Conservation (phyloP, 2,329 filamentous ascomycete species). For the Zasmidium angulare region DNA sequence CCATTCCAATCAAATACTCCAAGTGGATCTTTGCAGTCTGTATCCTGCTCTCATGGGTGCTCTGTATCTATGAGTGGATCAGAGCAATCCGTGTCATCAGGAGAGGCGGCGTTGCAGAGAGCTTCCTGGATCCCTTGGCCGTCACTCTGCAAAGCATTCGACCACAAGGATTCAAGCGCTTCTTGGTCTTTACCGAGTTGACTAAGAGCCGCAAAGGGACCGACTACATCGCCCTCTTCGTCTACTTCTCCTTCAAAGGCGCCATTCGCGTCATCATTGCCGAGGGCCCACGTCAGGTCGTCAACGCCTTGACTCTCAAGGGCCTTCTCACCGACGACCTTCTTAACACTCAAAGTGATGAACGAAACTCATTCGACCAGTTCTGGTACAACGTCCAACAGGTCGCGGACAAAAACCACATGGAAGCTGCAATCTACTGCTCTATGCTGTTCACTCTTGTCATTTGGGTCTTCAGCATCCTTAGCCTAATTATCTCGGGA, state of each 20-base stretch:
- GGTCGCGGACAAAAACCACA: slow-evolving; percentile 70
- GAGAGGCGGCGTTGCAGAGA: slow-evolving; percentile 83
- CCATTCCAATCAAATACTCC: slow-evolving; percentile 72
- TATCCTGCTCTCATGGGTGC: slow-evolving; percentile 85
- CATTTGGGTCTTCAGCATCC: slow-evolving; percentile 79
- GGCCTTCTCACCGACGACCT: slow-evolving; percentile 77
- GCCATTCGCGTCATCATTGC: slow-evolving; percentile 89
- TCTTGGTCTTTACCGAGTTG: slow-evolving; percentile 86
- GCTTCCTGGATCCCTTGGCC: slow-evolving; percentile 85
- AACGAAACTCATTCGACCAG: slow-evolving; percentile 65
- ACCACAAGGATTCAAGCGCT: slow-evolving; percentile 80
- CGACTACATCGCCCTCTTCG: slow-evolving; percentile 87
- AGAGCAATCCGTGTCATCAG: slow-evolving; percentile 78
- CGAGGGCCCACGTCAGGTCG: slow-evolving; percentile 84
- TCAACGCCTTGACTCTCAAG: slow-evolving; percentile 87
- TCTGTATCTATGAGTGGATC: slow-evolving; percentile 77
- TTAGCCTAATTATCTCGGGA: slow-evolving; percentile 70
- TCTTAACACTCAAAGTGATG: slow-evolving; percentile 52
- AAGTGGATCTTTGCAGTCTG: slow-evolving; percentile 95
- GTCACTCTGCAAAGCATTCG: slow-evolving; percentile 81
- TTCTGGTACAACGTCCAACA: slow-evolving; percentile 81
- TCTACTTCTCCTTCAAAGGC: slow-evolving; percentile 80
- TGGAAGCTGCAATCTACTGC: slow-evolving; percentile 78
- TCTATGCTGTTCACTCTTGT: slow-evolving; percentile 91
- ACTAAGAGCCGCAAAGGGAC: slow-evolving; percentile 89